Evolutionary conservation across 495 filamentous ascomycete species (phyloP), one percentile per base, ranked within the genome.

Genomic region (Emericellopsis terricola): DNA sequence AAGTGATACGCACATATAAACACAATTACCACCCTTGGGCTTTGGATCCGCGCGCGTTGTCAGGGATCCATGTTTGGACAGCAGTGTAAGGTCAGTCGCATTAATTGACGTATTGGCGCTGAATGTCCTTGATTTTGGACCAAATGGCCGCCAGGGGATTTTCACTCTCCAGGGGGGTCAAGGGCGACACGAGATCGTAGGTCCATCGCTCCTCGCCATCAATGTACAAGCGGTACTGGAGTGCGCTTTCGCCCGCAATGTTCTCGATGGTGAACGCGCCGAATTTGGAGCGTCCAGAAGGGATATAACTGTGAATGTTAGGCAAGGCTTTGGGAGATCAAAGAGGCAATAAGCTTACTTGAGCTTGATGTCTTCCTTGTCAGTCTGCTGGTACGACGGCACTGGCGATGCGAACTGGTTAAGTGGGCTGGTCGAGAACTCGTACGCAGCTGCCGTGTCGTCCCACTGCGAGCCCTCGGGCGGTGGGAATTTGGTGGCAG

Each of bases 331-430:
- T 19, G 5, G 0, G 19, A 28, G 19, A 37, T 23, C 1, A 9
- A 9, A 23, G 14, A 19, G 28, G 19, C 7, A 2, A 13, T 2
- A 14, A 5, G 63, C 63, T 55, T 59, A 81, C 68, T 92, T 86
- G 33, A 93, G 63, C 38, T 67, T 50, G 4, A 87, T 64, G 50
- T 94, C 86, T 41, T 84, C 77, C 0, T 65, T 56, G 46, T 89
- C 83, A 2, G 60, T 71, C 51, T 91, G 79, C 27, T 54, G 45
- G 48, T 94, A 97, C 2, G 85, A 83, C 4, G 76, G 66, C n/a
- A 81, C 54, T 1, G 89, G 89, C 8, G 91, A 58, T 45, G 82
- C 94, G 45, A 97, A 97, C 71, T 94, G 91, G 42, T 69, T 87
- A 26, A 96, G 48, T 15, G 89, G 89, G 33, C 81, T 84, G 10